Evolutionary conservation across 1,284 basidiomycete genomes (phyloP).

Genomic region (Tetrapyrgos nigripes): DNA sequence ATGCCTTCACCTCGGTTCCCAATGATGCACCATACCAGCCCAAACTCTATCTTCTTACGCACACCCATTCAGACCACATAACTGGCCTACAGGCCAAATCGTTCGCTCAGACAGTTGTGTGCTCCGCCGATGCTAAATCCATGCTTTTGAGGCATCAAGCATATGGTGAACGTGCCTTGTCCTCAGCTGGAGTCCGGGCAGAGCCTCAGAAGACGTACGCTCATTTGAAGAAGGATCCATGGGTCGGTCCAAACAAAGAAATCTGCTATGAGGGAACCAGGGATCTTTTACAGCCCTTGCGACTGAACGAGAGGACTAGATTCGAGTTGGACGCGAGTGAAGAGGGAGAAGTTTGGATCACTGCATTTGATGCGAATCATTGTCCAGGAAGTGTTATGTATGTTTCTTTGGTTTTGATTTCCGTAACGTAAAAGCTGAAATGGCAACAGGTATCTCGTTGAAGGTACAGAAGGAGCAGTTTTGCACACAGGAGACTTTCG

Average conservation of each 20-base stretch:
- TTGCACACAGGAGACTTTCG: conserved; percentile 95
- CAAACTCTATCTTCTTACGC: conserved; percentile 73
- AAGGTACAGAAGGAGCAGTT: conserved; percentile 73
- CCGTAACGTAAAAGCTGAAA: conserved; percentile 1
- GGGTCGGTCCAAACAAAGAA: conserved; percentile 51
- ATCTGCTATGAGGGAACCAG: conserved; percentile 56
- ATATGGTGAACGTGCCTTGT: conserved; percentile 64
- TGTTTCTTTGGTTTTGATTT: conserved; percentile 26
- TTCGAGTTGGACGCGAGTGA: conserved; percentile 54
- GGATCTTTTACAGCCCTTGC: conserved; percentile 65
- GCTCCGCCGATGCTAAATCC: conserved; percentile 81
- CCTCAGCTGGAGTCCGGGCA: conserved; percentile 57
- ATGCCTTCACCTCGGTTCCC: conserved; percentile 12
- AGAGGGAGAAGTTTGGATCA: conserved; percentile 72
- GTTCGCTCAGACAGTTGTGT: conserved; percentile 72
- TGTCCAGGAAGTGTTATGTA: conserved; percentile 94
- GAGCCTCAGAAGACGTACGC: conserved; percentile 67
- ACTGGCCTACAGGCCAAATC: conserved; percentile 71
- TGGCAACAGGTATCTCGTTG: conserved; percentile 82
- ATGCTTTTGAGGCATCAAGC: conserved; percentile 82
- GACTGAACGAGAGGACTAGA: conserved; percentile 67
- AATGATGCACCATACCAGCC: conserved; percentile 2
- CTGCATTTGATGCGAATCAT: conserved; percentile 91
- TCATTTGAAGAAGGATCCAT: conserved; percentile 68
- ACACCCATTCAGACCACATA: conserved; percentile 87